Evolutionary conservation across 1,284 basidiomycete species (phyloP), one percentile per base, ranked within the genome.

Genomic region (Jaminaea rosea): DNA sequence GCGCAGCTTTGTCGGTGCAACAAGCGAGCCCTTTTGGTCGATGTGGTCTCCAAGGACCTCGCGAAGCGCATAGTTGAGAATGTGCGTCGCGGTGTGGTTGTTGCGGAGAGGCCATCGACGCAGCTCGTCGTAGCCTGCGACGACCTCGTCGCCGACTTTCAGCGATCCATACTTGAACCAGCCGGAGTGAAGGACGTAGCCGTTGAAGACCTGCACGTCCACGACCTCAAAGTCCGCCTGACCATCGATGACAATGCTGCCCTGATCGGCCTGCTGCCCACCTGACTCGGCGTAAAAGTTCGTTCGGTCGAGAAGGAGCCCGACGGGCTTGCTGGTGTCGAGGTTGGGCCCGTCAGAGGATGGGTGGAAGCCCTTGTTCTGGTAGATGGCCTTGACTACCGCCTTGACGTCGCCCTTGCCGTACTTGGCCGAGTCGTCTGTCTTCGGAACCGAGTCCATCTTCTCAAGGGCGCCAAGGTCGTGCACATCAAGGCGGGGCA

Each of bases 61-160:
- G 27, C 94, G 86, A 4, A 99, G 82, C 50, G 80, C 83, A 75
- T 81, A 98, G 79, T 98, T 98, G 69, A 99, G 86, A 61, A 99
- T 93, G 75, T 99, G 94, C 0, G 94, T 99, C 13, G 86, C 93
- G 23, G 93, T 98, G 78, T 99, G 94, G 73, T 99, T 98, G 77
- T 91, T 97, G 56, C 91, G 84, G 55, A 99, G 78, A 0, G 92
- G 92, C 85, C 87, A 91, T 55, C 94, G 83, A 46, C 93, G 88
- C 39, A 44, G 44, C 57, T 88, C 85, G 62, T 88, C 86, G 69
- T 87, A 88, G 13, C 81, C 82, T 27, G 82, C 80, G 32, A 84
- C 79, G 11, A 89, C 84, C 50, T 82, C 78, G 63, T 87, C 83
- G 19, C 82, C 83, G 26, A 87, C 78, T 26, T 77, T 77, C 46